Evolutionary conservation across 306 rosid species (phyloP).

Genomic region (Rubus idaeus): DNA sequence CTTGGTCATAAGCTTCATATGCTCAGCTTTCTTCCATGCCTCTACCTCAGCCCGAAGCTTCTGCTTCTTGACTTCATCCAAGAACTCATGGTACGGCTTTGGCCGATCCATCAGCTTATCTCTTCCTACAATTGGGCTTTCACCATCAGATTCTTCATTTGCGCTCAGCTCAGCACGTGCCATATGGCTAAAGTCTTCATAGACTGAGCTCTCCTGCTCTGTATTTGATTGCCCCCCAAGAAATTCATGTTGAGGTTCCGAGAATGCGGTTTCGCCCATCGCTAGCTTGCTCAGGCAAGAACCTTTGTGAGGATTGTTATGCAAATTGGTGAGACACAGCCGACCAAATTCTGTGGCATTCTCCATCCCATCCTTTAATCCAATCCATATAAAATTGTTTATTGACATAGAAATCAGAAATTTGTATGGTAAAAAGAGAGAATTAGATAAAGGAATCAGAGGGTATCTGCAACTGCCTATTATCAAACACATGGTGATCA

Average conservation of each 20-base stretch:
- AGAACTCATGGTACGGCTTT: conserved; percentile 44
- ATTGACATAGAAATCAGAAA: not conserved
- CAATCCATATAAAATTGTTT: not conserved
- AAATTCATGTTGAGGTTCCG: conserved; percentile 22
- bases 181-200: conserved; percentile 30
- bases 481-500: not conserved
- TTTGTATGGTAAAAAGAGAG: not conserved
- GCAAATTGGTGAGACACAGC: conserved; percentile 23
- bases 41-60: conserved; percentile 46
- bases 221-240: conserved; percentile 27
- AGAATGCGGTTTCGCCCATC: not conserved
- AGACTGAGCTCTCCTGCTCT: conserved; percentile 40
- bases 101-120: conserved; percentile 21
- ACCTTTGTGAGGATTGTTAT: conserved; percentile 36
- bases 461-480: not conserved
- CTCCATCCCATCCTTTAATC: conserved; percentile 52
- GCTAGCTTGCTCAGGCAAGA: conserved; percentile 27
- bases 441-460: not conserved
- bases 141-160: conserved; percentile 14
- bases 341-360: conserved; percentile 35
- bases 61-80: conserved; percentile 48
- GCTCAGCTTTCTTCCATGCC: conserved; percentile 48
- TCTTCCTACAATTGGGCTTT: conserved; percentile 11
- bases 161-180: conserved; percentile 27
- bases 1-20: conserved; percentile 46